Percentiles rank a stretch among this genome's conserved stretches.
These are phyloP conservation scores for Myochromella boudieri DNA, from an alignment of 768 basidiomycete genomes.

Conservation along the genomic window DNA sequence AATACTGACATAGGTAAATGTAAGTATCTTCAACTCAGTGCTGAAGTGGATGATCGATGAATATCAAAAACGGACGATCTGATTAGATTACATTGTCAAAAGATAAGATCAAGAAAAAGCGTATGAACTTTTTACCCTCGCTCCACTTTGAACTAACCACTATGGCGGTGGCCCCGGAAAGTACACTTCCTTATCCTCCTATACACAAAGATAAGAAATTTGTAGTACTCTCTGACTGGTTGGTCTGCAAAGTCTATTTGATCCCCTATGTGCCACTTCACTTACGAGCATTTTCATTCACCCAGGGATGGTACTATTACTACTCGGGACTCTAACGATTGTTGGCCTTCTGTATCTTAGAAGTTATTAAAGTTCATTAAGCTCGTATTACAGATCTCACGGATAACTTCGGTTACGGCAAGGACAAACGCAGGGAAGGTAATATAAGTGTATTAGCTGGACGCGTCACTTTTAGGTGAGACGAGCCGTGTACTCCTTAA, in stretches of 20 bases:
- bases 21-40: no score
- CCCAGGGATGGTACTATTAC: constrained; percentile 92
- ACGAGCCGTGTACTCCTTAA: constrained; percentile 17
- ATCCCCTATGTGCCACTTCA: neutral
- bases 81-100: constrained; percentile 1
- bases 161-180: constrained; percentile 42
- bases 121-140: neutral
- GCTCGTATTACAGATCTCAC: constrained; percentile 61
- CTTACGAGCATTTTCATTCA: neutral
- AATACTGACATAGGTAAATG: no score
- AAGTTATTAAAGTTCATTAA: neutral
- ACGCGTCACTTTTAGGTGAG: constrained; percentile 66
- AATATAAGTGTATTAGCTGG: constrained; percentile 75
- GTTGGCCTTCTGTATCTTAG: constrained; percentile 37
- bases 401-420: constrained; percentile 87
- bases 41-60: no score
- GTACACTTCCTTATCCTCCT: constrained; percentile 79
- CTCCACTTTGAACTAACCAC: constrained; percentile 3
- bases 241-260: constrained; percentile 26
- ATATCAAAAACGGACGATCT: no score
- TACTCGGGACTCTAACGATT: constrained; percentile 90
- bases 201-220: constrained; percentile 80
- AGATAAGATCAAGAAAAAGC: constrained; percentile 10
- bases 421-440: constrained; percentile 65
- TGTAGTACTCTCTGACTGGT: constrained; percentile 91